Conservation (phyloP, 2,329 filamentous ascomycete genomes). For the Acrodontium crateriforme region DNA sequence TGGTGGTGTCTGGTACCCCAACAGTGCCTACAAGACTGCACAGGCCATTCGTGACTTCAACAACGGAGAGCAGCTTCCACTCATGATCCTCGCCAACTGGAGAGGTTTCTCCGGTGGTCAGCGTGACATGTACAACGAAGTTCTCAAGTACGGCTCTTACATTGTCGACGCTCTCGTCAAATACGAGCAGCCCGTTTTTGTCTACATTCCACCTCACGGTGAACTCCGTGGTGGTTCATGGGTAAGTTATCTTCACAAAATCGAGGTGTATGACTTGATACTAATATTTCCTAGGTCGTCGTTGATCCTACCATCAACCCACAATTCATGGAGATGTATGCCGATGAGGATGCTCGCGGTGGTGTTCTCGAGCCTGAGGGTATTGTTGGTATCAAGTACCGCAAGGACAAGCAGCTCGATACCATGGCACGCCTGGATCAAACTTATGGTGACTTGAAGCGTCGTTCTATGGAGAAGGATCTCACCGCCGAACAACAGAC, state of each 20-base stretch:
- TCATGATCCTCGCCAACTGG: constrained; percentile 99
- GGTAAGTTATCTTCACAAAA: constrained; percentile 35
- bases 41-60: constrained; percentile 99
- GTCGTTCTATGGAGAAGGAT: constrained; percentile 53
- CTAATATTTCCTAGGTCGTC: constrained; percentile 50
- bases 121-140: constrained; percentile 99
- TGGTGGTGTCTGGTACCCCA: constrained; percentile 98
- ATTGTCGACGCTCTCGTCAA: constrained; percentile 97
- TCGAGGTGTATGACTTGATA: constrained; percentile 2
- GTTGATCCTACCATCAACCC: constrained; percentile 98
- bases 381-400: constrained; percentile 97
- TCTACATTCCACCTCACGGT: constrained; percentile 94
- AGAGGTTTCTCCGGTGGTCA: constrained; percentile 99
- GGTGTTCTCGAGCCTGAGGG: constrained; percentile 97
- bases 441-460: constrained; percentile 70
- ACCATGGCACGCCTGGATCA: constrained; percentile 92
- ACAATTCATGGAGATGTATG: constrained; percentile 98
- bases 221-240: constrained; percentile 98
- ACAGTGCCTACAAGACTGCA: constrained; percentile 98
- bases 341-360: constrained; percentile 83
- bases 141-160: constrained; percentile 97
- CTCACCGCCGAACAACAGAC: constrained; percentile 62
- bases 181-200: constrained; percentile 96
- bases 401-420: constrained; percentile 90
- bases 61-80: constrained; percentile 89